Evolutionary conservation across 2,329 filamentous ascomycete species (phyloP).

Genomic region (Aspergillus japonicus): DNA sequence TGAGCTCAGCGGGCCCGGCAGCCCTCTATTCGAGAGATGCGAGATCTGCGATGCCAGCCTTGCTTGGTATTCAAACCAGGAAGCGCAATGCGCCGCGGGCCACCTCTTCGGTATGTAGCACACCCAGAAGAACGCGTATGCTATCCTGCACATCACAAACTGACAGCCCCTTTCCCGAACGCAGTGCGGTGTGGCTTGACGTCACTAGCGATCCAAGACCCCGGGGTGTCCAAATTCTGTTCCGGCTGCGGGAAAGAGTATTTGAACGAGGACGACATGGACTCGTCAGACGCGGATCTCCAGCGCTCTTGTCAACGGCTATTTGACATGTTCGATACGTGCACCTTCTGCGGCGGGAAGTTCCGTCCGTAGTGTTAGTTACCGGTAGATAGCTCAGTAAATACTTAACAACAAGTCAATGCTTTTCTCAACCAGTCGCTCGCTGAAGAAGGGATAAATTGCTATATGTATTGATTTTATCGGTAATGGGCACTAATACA

Average conservation of each 20-base stretch:
- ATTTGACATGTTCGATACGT: constrained; percentile 36
- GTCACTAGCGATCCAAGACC: constrained; percentile 56
- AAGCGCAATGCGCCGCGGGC: constrained; percentile 51
- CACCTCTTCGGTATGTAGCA: constrained; percentile 51
- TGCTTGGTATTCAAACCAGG: constrained; percentile 47
- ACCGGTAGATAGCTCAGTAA: not conserved
- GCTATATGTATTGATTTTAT: no score
- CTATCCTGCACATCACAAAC: constrained; percentile 8
- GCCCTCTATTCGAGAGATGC: constrained; percentile 48
- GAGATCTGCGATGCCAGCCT: constrained; percentile 52
- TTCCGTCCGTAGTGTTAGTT: constrained; percentile 24
- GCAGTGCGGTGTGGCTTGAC: constrained; percentile 54
- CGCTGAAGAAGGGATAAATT: no score
- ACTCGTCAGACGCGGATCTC: constrained; percentile 17
- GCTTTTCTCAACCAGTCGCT: no score
- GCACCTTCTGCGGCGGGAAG: constrained; percentile 37
- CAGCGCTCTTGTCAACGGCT: constrained; percentile 24
- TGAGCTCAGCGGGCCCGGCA: constrained; percentile 22
- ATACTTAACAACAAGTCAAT: no score
- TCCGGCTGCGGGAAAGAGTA: constrained; percentile 52
- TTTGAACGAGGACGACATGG: constrained; percentile 45
- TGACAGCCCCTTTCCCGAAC: not conserved
- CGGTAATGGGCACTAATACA: constrained; percentile 22
- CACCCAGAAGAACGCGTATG: not conserved
- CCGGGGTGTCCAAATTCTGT: constrained; percentile 55